These are phyloP conservation scores for Pilobolus umbonatus DNA, from an alignment of 192 early-diverging fungal species.

Conservation along the genomic window DNA sequence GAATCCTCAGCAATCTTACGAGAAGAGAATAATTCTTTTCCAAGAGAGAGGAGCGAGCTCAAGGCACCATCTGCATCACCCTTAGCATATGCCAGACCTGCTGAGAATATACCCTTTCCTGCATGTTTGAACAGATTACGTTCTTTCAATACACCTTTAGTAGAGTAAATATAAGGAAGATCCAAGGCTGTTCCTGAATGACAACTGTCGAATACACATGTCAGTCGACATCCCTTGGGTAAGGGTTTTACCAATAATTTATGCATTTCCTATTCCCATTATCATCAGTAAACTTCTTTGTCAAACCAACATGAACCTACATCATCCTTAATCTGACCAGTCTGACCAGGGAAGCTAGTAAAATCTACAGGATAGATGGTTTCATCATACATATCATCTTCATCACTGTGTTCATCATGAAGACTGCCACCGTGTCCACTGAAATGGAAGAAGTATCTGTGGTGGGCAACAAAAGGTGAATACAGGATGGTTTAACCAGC, in stretches of 20 bases:
- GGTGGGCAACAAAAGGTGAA: not conserved
- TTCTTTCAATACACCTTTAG: conserved; percentile 54
- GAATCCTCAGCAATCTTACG: conserved; percentile 20
- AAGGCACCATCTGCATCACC: conserved; percentile 41
- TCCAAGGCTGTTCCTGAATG: conserved; percentile 81
- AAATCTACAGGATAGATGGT: conserved; percentile 69
- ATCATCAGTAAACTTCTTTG: not conserved
- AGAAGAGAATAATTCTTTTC: conserved; percentile 38
- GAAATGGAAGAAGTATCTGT: conserved; percentile 75
- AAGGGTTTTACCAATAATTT: conserved; percentile 67
- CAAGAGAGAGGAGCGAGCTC: conserved; percentile 39
- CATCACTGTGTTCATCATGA: conserved; percentile 55
- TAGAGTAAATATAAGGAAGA: conserved; percentile 75
- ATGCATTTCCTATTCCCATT: conserved; percentile 46
- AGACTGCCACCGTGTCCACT: conserved; percentile 70
- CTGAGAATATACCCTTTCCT: conserved; percentile 38
- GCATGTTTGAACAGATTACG: conserved; percentile 41
- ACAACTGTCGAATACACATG: conserved; percentile 82
- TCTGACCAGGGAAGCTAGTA: conserved; percentile 41
- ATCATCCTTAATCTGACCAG: conserved; percentile 71
- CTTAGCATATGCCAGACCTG: conserved; percentile 43
- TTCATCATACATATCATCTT: conserved; percentile 76
- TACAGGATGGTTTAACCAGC: not conserved
- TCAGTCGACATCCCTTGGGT: conserved; percentile 61
- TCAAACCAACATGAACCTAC: conserved; percentile 1